phyloP scores from a whole-genome alignment of 2,329 filamentous ascomycete species.

The Calonectria pteridis region DNA sequence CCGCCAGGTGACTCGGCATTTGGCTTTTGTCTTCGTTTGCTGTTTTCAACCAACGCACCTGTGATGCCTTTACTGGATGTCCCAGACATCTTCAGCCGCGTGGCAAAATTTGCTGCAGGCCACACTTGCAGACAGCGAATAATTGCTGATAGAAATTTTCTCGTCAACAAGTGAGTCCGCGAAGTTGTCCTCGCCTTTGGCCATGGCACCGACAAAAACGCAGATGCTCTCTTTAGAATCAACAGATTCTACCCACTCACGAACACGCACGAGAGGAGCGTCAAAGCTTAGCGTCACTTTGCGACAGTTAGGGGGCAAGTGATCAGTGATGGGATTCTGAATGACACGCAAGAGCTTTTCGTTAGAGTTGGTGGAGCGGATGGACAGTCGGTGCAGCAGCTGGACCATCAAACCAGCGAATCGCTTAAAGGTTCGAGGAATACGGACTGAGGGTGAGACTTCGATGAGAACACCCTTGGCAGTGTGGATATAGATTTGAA shows the following conservation, averaged over 20 bases:
- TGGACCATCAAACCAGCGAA: conserved; percentile 99
- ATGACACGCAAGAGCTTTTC: conserved; percentile 98
- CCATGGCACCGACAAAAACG: conserved; percentile 98
- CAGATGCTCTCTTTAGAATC: conserved; percentile 91
- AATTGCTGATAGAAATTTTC: conserved; percentile 98
- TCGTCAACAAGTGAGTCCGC: conserved; percentile 96
- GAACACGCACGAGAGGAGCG: conserved; percentile 84
- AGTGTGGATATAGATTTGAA: conserved; percentile 99
- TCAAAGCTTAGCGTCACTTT: conserved; percentile 98
- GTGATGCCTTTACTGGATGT: conserved; percentile 76
- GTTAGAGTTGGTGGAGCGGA: conserved; percentile 95
- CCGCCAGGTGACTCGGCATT: conserved; percentile 56
- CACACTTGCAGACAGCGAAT: conserved; percentile 95
- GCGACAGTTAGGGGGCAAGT: conserved; percentile 95
- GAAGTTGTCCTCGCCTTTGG: conserved; percentile 95
- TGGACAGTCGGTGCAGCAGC: conserved; percentile 93
- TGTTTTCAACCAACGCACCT: conserved; percentile 30
- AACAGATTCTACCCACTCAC: conserved; percentile 88
- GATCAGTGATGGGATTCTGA: conserved; percentile 97
- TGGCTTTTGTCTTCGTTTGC: conserved; percentile 39
- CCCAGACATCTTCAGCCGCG: conserved; percentile 96
- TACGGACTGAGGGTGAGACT: conserved; percentile 97
- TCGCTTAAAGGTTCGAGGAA: conserved; percentile 98
- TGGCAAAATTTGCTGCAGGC: conserved; percentile 99
- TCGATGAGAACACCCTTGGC: conserved; percentile 97